These are phyloP conservation scores for Coffea humblotiana DNA, from an alignment of 305 asterid genomes.

Conservation along the genomic window DNA sequence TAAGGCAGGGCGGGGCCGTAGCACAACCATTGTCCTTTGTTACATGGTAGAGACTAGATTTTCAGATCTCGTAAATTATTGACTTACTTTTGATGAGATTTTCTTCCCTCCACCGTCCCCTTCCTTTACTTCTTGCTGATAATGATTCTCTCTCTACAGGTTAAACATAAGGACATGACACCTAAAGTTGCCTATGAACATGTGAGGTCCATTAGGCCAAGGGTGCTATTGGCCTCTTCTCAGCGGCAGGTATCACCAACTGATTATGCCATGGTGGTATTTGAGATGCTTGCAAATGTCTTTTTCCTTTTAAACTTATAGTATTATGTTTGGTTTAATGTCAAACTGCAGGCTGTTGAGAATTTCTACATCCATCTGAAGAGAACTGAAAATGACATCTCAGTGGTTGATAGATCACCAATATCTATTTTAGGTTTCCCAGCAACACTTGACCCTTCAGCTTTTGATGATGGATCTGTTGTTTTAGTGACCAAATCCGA, in stretches of 20 bases:
- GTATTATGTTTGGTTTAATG: background rate
- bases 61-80: background rate
- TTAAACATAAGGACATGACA: conserved; percentile 73
- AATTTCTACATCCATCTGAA: conserved; percentile 48
- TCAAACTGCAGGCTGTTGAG: conserved; percentile 64
- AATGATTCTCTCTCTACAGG: conserved; percentile 33
- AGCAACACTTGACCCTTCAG: conserved; percentile 31
- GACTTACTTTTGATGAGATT: background rate
- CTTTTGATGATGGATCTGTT: conserved; percentile 65
- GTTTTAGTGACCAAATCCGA: conserved; percentile 78
- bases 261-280: background rate
- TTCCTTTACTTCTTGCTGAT: background rate
- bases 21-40: conserved; percentile 68
- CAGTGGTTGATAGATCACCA: conserved; percentile 16
- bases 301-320: background rate
- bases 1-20: conserved; percentile 82
- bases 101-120: background rate
- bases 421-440: conserved; percentile 27
- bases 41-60: conserved; percentile 69
- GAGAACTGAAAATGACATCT: conserved; percentile 27
- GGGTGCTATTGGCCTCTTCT: conserved; percentile 80
- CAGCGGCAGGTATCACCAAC: conserved; percentile 70
- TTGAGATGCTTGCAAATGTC: conserved; percentile 1
- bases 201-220: conserved; percentile 83
- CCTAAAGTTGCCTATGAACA: conserved; percentile 69